Percentiles rank a stretch among this genome's conserved stretches.
Conservation (phyloP, 1,284 basidiomycete species). For the Sutorius eximius region DNA sequence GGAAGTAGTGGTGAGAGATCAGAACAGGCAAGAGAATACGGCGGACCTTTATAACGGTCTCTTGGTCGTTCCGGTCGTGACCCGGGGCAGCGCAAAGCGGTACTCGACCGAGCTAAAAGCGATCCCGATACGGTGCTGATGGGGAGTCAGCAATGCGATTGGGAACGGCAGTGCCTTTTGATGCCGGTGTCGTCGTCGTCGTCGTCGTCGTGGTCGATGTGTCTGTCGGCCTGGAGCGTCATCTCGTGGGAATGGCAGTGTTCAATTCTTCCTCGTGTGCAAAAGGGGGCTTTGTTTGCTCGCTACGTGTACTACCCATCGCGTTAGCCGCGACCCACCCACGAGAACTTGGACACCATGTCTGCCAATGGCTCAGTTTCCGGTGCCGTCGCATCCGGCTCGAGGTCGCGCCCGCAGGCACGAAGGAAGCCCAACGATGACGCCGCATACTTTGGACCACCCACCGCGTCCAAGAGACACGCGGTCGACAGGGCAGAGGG, state of each 20-base stretch:
- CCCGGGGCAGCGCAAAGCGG: conserved; percentile 18
- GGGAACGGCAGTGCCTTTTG: conserved; percentile 2
- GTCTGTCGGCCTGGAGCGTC: neutral
- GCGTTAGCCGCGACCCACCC: neutral
- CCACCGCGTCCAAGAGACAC: conserved; percentile 51
- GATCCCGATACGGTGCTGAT: conserved; percentile 3
- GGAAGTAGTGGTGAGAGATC: conserved; percentile 14
- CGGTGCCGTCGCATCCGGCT: conserved; percentile 39
- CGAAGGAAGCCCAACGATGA: conserved; percentile 63
- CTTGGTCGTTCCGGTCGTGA: neutral
- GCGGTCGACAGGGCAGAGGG: conserved; percentile 62
- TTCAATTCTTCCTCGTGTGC: neutral
- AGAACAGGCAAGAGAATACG: neutral
- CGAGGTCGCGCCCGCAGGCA: conserved; percentile 56
- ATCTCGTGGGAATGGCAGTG: conserved; percentile 26
- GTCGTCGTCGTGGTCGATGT: neutral
- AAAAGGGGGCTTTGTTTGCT: conserved; percentile 1
- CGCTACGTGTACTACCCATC: conserved; percentile 5
- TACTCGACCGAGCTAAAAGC: conserved; percentile 25
- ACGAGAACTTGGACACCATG: conserved; percentile 28
- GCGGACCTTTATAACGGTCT: conserved; percentile 22
- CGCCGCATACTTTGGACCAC: conserved; percentile 61
- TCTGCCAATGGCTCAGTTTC: conserved; percentile 35
- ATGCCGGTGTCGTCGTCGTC: neutral
- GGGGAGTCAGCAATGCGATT: neutral